Evolutionary conservation across 202 grass and related monocot genomes (phyloP).

Genomic region (Panicum hallii): DNA sequence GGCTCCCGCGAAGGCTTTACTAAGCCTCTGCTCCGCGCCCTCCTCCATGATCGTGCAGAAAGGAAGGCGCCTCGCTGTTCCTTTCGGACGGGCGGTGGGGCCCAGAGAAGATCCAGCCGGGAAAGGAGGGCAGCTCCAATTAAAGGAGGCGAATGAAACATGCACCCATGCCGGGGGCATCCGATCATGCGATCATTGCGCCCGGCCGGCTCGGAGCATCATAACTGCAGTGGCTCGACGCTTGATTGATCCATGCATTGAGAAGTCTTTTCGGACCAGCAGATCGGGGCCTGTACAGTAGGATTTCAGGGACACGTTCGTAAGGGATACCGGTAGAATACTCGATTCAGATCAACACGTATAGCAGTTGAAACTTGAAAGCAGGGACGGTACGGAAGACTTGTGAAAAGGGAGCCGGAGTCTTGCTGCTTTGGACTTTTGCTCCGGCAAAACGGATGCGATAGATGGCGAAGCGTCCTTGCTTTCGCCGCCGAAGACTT

Average conservation of each 20-base stretch:
- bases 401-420: not conserved
- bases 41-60: conserved; percentile 15
- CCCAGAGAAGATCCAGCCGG: not conserved
- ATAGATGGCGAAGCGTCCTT: not conserved
- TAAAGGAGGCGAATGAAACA: conserved; percentile 28
- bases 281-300: not conserved
- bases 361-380: not conserved
- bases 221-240: not conserved
- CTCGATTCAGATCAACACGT: not conserved
- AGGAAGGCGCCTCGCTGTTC: conserved; percentile 28
- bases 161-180: conserved; percentile 35
- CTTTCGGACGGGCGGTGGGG: not conserved
- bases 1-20: not conserved
- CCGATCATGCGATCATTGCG: conserved; percentile 27
- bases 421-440: not conserved
- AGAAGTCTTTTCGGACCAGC: not conserved
- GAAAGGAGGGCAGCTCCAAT: conserved; percentile 13
- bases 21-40: no score
- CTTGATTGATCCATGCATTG: not conserved
- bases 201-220: not conserved
- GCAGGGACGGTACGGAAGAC: not conserved
- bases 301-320: not conserved
- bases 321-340: no score
- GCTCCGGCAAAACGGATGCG: not conserved
- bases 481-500: not conserved